Evolutionary conservation across 768 basidiomycete genomes (phyloP), one percentile per base, ranked within the genome.

Genomic region (Termitomyces eurrhizus): DNA sequence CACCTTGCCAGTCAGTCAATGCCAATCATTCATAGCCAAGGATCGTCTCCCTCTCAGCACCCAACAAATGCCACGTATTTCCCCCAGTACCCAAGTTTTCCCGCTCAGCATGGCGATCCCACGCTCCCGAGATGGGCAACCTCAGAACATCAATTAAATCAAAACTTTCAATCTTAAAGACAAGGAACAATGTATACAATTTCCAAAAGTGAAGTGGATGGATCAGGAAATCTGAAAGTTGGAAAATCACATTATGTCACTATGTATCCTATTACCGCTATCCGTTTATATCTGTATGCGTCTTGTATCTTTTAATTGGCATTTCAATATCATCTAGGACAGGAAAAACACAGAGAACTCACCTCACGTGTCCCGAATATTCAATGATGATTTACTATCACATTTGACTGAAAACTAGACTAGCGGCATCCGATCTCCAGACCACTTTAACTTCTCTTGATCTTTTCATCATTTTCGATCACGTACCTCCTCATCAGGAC

Each of bases 81-180:
- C 36, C 64, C 65, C 56, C 64, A 64, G 51, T 32, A 64, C 44
- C 60, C 65, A 35, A 35, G 64, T 21, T 59, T 58, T 29, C 24
- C 59, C 48, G 58, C 48, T 21, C 53, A 54, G 41, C 24, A 53
- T 32, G 52, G 21, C 32, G 57, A 61, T 48, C 18, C 53, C n/a
- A 42, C 59, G 14, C 21, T 46, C 26, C 62, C 54, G 36, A 63
- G 65, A 60, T 68, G 67, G 67, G 67, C 68, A 52, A 65, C 68
- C 13, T 68, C 68, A 55, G 68, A 67, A 57, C 63, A 64, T 29
- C 64, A 69, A 29, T 64, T 64, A 29, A 62, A 58, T 37, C 64
- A 61, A 52, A 61, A 58, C 24, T 64, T 59, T 50, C 64, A 48
- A 45, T 60, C 44, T 2, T 60, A 57, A 59, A 49, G 35, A 35